These are phyloP conservation scores for Leccinum ochraceum DNA, from an alignment of 768 basidiomycete species.

Conservation along the genomic window DNA sequence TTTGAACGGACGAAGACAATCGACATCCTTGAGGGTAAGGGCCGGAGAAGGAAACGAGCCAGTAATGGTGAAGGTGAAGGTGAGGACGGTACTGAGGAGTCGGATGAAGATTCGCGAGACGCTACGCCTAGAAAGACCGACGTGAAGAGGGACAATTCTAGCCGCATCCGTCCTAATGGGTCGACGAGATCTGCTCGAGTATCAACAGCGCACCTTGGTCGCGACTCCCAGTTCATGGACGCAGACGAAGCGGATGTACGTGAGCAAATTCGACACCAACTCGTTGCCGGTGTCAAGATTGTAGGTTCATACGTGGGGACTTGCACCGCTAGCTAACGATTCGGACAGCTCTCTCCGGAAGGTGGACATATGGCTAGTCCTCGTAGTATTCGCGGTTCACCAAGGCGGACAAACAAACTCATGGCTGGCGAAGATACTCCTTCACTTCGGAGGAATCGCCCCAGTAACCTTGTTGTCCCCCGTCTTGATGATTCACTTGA, in stretches of 20 bases:
- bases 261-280: slow-evolving; percentile 84
- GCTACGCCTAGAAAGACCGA: slow-evolving; percentile 60
- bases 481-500: slow-evolving; percentile 45
- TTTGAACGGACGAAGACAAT: slow-evolving; percentile 85
- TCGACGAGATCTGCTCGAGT: slow-evolving; percentile 35
- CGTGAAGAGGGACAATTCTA: slow-evolving; percentile 36
- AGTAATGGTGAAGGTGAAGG: slow-evolving; percentile 33
- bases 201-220: slow-evolving; percentile 48
- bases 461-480: slow-evolving; percentile 44
- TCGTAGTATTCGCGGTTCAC: slow-evolving; percentile 69
- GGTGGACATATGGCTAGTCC: slow-evolving; percentile 61
- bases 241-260: slow-evolving; percentile 82
- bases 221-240: slow-evolving; percentile 85
- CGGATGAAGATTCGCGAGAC: slow-evolving; percentile 52
- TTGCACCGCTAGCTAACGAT: slow-evolving; percentile 16
- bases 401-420: slow-evolving; percentile 50
- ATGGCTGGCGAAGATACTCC: slow-evolving; percentile 40
- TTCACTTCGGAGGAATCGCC: slow-evolving; percentile 40
- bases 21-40: slow-evolving; percentile 78
- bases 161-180: slow-evolving; percentile 32
- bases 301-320: slow-evolving; percentile 41
- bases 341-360: slow-evolving; percentile 58
- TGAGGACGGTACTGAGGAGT: slow-evolving; percentile 37
- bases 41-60: slow-evolving; percentile 30
- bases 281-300: slow-evolving; percentile 71